These are phyloP conservation scores for Lepidium africanum DNA, from an alignment of 345 rosid species.

Conservation along the genomic window DNA sequence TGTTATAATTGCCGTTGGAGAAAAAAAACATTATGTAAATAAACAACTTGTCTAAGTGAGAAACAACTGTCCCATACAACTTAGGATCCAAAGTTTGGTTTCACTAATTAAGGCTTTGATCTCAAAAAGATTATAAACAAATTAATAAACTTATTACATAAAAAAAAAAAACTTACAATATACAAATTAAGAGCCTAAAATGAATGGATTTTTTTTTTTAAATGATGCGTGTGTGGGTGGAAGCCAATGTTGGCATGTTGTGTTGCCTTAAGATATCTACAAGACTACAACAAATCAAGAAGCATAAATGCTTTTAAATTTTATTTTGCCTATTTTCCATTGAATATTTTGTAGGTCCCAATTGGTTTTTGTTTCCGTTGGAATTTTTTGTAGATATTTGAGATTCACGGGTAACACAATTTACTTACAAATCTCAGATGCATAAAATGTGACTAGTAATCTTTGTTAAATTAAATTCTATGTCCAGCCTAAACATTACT, in stretches of 20 bases:
- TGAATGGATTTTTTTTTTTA: no score
- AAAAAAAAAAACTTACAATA: neutral
- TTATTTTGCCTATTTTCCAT: conserved; percentile 11
- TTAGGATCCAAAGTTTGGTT: conserved; percentile 23
- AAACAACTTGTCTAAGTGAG: conserved; percentile 23
- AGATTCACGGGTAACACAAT: conserved; percentile 16
- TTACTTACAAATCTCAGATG: neutral
- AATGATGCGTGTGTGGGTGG: conserved; percentile 9
- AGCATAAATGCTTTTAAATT: conserved; percentile 2
- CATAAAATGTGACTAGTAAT: neutral
- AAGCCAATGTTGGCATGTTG: conserved; percentile 9
- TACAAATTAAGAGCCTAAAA: neutral
- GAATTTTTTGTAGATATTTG: neutral
- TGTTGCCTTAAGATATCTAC: neutral
- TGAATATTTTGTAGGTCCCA: conserved; percentile 20
- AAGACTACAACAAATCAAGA: conserved; percentile 15
- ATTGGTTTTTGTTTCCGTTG: neutral
- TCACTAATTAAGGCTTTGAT: conserved; percentile 13
- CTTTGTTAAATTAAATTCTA: neutral
- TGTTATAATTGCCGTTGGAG: neutral
- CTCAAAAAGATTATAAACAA: conserved; percentile 2
- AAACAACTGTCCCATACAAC: conserved; percentile 28
- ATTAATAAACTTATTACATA: neutral
- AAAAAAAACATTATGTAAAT: neutral
- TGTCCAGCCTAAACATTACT: neutral